phyloP scores from a whole-genome alignment of 495 filamentous ascomycete species.

The Pseudoneurospora amorphoporcata region DNA sequence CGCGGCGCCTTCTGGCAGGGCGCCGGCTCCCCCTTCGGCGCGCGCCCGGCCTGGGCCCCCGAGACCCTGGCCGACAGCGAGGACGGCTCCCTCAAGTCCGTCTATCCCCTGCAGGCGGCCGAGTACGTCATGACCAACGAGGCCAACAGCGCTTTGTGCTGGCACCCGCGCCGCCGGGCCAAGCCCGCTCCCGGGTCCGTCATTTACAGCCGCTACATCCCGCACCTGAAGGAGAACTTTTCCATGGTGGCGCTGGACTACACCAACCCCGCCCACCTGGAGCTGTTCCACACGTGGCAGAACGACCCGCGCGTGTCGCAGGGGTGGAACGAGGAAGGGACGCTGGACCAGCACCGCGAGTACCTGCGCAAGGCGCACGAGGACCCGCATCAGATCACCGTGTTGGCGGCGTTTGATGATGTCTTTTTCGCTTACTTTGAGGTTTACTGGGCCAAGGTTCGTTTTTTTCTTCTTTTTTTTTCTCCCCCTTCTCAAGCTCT shows the following conservation, averaged over 20 bases:
- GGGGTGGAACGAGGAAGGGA: constrained; percentile 59
- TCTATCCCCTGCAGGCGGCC: constrained; percentile 45
- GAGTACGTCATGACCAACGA: constrained; percentile 43
- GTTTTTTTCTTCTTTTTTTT: not conserved
- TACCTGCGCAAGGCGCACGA: constrained; percentile 50
- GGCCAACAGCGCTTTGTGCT: constrained; percentile 20
- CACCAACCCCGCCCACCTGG: constrained; percentile 41
- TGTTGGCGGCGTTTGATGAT: constrained; percentile 54
- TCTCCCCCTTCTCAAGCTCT: not conserved
- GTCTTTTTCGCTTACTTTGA: constrained; percentile 57
- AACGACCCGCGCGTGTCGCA: constrained; percentile 61
- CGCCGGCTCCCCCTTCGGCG: constrained; percentile 52
- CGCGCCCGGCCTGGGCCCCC: constrained; percentile 50
- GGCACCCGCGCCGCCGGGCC: constrained; percentile 49
- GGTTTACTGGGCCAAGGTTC: constrained; percentile 61
- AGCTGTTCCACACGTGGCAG: constrained; percentile 57
- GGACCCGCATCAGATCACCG: constrained; percentile 51
- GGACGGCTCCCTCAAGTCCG: constrained; percentile 13
- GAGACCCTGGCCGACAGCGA: constrained; percentile 30
- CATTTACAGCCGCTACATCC: constrained; percentile 58
- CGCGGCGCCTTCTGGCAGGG: constrained; percentile 58
- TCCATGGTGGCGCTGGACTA: constrained; percentile 54
- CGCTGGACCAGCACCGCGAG: constrained; percentile 50
- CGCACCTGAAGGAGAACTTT: constrained; percentile 55
- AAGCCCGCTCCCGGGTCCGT: constrained; percentile 53